phyloP scores from a whole-genome alignment of 106 monocot species.

The Alisma plantagoaquatica region DNA sequence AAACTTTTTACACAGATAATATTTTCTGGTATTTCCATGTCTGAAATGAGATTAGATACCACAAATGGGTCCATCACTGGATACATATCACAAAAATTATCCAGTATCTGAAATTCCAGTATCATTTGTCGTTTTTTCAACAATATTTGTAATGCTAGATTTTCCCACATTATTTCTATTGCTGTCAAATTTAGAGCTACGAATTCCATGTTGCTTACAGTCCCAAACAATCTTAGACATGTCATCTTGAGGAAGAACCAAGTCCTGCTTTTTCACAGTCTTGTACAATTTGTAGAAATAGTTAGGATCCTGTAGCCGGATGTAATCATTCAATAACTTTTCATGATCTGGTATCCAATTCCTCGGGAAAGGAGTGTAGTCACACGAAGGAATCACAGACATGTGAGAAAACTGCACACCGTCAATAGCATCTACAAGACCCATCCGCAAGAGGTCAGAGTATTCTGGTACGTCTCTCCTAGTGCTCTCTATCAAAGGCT shows the following conservation, averaged over 20 bases:
- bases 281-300: constrained; percentile 64
- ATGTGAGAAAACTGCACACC: constrained; percentile 89
- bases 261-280: constrained; percentile 37
- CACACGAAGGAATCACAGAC: constrained; percentile 84
- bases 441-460: constrained; percentile 92
- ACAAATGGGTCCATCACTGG: too few relatives aligned
- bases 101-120: too few relatives aligned
- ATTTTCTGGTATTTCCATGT: too few relatives aligned
- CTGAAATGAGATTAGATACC: too few relatives aligned
- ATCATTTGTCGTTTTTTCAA: too few relatives aligned
- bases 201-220: constrained; percentile 64
- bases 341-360: constrained; percentile 86
- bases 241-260: constrained; percentile 64
- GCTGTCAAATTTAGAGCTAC: constrained; percentile 5
- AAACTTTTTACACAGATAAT: too few relatives aligned
- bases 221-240: constrained; percentile 68
- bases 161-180: neutral
- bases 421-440: constrained; percentile 87
- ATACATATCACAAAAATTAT: too few relatives aligned
- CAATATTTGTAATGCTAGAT: too few relatives aligned
- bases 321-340: constrained; percentile 47
- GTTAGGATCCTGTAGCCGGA: constrained; percentile 78
- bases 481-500: constrained; percentile 62
- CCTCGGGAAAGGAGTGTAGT: constrained; percentile 85
- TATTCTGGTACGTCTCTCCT: constrained; percentile 71